phyloP scores from a whole-genome alignment of 495 filamentous ascomycete genomes.

The Aspergillus conjunctus region DNA sequence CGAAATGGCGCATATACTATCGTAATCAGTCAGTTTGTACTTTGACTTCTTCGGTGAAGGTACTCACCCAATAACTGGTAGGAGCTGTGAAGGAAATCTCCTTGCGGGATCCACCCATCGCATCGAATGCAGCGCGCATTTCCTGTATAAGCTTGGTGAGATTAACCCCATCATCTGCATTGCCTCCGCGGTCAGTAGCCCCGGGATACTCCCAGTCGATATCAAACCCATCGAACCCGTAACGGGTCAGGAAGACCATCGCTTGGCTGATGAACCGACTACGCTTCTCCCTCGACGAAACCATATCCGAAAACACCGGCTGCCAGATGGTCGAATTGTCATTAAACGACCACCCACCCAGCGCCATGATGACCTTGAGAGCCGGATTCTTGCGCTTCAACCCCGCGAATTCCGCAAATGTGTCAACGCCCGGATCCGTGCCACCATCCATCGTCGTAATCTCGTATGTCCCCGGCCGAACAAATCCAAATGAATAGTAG shows the following conservation, averaged over 20 bases:
- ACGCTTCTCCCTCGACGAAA: constrained; percentile 25
- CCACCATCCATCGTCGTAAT: constrained; percentile 5
- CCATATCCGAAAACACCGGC: constrained; percentile 25
- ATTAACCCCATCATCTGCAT: constrained; percentile 40
- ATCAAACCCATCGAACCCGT: constrained; percentile 57
- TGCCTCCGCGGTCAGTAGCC: constrained; percentile 48
- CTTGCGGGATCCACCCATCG: constrained; percentile 9
- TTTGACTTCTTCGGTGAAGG: background rate
- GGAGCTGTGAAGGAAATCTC: constrained; percentile 39
- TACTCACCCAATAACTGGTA: constrained; percentile 39
- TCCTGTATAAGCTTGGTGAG: constrained; percentile 31
- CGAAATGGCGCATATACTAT: constrained; percentile 15
- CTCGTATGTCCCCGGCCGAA: constrained; percentile 8
- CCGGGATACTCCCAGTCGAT: constrained; percentile 33
- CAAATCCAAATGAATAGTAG: constrained; percentile 12
- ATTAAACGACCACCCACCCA: constrained; percentile 21
- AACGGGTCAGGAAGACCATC: constrained; percentile 38
- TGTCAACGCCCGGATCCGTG: background rate
- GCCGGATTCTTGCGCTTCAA: constrained; percentile 14
- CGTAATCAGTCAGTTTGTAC: background rate
- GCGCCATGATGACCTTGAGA: constrained; percentile 8
- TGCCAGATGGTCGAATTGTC: constrained; percentile 3
- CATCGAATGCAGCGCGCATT: background rate
- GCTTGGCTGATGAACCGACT: constrained; percentile 40
- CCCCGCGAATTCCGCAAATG: background rate